These are phyloP conservation scores for Chalaropsis thielavioides DNA, from an alignment of 2,329 filamentous ascomycete genomes.

Conservation along the genomic window DNA sequence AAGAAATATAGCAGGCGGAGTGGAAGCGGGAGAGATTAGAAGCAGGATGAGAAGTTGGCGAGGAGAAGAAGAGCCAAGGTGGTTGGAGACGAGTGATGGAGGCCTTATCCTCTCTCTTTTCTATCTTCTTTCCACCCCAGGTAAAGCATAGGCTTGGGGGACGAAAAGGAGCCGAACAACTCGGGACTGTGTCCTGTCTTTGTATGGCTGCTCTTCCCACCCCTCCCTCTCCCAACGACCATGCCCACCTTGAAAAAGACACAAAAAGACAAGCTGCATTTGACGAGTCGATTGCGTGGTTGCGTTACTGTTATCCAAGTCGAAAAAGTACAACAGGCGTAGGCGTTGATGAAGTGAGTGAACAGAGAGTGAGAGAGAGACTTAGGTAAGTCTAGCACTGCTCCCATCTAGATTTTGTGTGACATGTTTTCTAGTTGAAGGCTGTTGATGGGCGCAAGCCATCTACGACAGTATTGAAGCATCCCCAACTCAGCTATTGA, in stretches of 20 bases:
- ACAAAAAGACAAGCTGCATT: constrained; percentile 9
- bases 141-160: neutral
- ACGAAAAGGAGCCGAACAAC: neutral
- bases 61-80: neutral
- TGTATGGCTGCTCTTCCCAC: neutral
- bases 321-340: neutral
- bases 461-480: too few species aligned
- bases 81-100: neutral
- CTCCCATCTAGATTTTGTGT: neutral
- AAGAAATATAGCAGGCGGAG: neutral
- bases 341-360: neutral
- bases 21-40: constrained; percentile 10
- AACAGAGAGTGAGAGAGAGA: neutral
- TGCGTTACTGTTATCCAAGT: constrained; percentile 14
- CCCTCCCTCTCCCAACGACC: neutral
- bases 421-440: too few species aligned
- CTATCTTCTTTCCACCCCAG: neutral
- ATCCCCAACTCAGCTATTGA: too few species aligned
- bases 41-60: neutral
- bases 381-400: neutral
- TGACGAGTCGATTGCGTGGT: constrained; percentile 10
- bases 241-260: constrained; percentile 5
- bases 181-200: neutral
- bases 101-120: neutral
- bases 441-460: too few species aligned